phyloP scores from a whole-genome alignment of 2,329 filamentous ascomycete species.

The Escovopsis weberi region DNA sequence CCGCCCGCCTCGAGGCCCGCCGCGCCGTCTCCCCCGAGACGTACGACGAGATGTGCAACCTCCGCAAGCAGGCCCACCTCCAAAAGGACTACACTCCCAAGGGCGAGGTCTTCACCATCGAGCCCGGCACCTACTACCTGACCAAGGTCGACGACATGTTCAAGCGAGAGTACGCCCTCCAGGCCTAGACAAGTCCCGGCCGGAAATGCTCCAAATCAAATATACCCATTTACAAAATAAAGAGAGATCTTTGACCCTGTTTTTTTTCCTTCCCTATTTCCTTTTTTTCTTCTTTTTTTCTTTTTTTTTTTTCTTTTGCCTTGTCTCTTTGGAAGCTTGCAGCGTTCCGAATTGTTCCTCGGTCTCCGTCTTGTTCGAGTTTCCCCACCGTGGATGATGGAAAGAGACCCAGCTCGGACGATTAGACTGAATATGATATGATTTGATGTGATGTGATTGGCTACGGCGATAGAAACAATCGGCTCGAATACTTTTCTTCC shows the following conservation, averaged over 20 bases:
- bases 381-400: no score
- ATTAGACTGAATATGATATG: no score
- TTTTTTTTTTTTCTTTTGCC: not conserved
- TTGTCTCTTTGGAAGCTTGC: no score
- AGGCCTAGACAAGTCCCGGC: conserved; percentile 38
- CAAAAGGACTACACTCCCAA: conserved; percentile 63
- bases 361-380: no score
- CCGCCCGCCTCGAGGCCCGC: conserved; percentile 51
- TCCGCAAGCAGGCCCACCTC: conserved; percentile 71
- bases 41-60: conserved; percentile 69
- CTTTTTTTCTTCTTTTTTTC: not conserved
- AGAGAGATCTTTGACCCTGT: not conserved
- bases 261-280: not conserved
- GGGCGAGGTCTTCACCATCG: conserved; percentile 53
- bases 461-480: no score
- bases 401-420: no score
- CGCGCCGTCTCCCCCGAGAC: conserved; percentile 53
- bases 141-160: conserved; percentile 75
- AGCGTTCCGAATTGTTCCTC: no score
- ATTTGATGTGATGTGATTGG: no score
- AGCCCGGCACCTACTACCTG: conserved; percentile 61
- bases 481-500: not conserved
- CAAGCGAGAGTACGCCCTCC: conserved; percentile 63
- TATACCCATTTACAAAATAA: not conserved
- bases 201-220: not conserved